Evolutionary conservation across 257 asterid species (phyloP).

Genomic region (Scutellaria galericulata): DNA sequence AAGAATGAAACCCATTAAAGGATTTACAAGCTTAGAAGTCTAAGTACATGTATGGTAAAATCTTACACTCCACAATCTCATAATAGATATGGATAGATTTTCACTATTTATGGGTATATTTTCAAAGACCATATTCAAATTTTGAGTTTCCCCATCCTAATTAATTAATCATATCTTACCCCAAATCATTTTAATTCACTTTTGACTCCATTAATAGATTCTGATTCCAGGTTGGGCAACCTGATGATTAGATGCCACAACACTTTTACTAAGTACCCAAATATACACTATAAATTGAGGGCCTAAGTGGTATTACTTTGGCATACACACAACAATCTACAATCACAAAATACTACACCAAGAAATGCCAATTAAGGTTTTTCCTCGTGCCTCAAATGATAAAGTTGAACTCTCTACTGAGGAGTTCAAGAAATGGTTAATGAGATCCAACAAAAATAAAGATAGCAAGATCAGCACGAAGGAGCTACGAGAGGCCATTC

Average conservation of each 20-base stretch:
- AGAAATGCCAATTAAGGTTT: constrained; percentile 3
- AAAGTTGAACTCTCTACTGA: constrained; percentile 40
- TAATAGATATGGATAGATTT: no score
- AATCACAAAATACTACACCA: neutral
- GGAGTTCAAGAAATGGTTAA: constrained; percentile 54
- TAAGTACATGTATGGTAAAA: no score
- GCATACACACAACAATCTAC: neutral
- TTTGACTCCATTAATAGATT: constrained; percentile 30
- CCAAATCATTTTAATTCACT: neutral
- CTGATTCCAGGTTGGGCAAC: constrained; percentile 11
- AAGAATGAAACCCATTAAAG: no score
- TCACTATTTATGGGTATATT: no score
- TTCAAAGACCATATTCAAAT: no score
- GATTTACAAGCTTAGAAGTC: no score
- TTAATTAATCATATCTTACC: no score
- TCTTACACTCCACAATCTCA: no score
- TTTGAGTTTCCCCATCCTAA: no score
- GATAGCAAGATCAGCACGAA: constrained; percentile 41
- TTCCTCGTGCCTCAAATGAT: constrained; percentile 21
- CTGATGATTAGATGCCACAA: neutral
- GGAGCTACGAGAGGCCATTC: constrained; percentile 49
- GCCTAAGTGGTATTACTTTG: no score
- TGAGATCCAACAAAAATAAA: constrained; percentile 37
- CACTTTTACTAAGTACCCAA: neutral
- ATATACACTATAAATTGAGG: constrained; percentile 14